Conservation (phyloP, 257 asterid genomes). For the Cinchona pubescens region DNA sequence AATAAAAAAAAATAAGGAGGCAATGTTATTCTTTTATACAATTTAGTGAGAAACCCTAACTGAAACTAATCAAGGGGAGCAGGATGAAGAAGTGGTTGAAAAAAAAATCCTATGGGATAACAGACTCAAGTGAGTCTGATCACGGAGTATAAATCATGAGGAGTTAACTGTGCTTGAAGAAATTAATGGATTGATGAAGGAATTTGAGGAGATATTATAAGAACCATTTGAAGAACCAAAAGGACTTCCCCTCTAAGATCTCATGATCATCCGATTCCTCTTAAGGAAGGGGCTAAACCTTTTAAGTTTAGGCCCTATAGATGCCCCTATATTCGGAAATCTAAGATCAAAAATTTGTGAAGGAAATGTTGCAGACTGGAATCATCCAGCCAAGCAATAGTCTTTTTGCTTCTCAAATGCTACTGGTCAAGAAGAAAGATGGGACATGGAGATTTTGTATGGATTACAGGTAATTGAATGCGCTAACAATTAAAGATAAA, state of each 20-base stretch:
- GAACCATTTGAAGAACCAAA: not conserved
- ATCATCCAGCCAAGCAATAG: not conserved
- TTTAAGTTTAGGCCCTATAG: not conserved
- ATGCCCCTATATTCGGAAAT: not conserved
- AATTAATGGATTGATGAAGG: no score
- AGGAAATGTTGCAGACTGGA: not conserved
- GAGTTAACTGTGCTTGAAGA: no score
- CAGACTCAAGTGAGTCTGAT: no score
- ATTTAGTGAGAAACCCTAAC: not conserved
- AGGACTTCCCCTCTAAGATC: not conserved
- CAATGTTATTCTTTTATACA: not conserved
- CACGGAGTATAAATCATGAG: no score
- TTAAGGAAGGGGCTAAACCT: not conserved
- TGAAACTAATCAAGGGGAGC: not conserved
- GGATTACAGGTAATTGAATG: not conserved
- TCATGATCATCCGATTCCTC: not conserved
- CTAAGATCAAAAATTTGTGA: not conserved
- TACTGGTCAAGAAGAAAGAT: not conserved
- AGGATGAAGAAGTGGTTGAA: no score
- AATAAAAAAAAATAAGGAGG: not conserved
- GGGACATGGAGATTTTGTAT: not conserved
- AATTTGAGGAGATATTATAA: not conserved
- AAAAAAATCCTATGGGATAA: no score
- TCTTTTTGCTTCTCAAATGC: not conserved
- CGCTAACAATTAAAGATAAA: not conserved